Evolutionary conservation across 2,329 filamentous ascomycete species (phyloP).

Genomic region (Tolypocladium amazonense): DNA sequence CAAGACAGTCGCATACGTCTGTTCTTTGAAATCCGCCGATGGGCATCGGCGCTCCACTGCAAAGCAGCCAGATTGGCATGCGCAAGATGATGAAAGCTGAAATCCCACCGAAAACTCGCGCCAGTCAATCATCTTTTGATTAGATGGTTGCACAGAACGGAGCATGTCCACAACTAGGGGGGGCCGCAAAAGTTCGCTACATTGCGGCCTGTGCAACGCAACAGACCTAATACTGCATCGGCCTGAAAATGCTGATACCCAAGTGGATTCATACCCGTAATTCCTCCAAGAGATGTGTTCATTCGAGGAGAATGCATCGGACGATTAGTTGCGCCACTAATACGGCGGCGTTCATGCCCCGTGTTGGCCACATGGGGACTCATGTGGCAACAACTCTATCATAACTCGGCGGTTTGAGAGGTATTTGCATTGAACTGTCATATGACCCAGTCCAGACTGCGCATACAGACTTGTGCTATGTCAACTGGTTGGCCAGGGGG

Average conservation of each 20-base stretch:
- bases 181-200: not conserved
- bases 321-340: not conserved
- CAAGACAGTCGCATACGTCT: not conserved
- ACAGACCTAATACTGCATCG: not conserved
- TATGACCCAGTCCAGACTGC: not conserved
- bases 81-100: not conserved
- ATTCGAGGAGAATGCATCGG: not conserved
- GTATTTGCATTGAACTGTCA: not conserved
- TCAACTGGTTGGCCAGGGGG: not conserved
- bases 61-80: not conserved
- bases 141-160: not conserved
- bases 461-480: not conserved
- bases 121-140: not conserved
- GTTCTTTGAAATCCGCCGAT: not conserved
- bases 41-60: not conserved
- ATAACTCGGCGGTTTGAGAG: not conserved
- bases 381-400: not conserved
- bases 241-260: too few species aligned
- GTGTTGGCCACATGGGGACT: not conserved
- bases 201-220: not conserved
- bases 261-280: too few species aligned
- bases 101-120: too few species aligned
- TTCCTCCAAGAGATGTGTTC: not conserved
- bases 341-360: not conserved
- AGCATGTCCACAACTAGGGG: not conserved